These are phyloP conservation scores for Lyophyllum shimeji DNA, from an alignment of 768 basidiomycete species.

Conservation along the genomic window DNA sequence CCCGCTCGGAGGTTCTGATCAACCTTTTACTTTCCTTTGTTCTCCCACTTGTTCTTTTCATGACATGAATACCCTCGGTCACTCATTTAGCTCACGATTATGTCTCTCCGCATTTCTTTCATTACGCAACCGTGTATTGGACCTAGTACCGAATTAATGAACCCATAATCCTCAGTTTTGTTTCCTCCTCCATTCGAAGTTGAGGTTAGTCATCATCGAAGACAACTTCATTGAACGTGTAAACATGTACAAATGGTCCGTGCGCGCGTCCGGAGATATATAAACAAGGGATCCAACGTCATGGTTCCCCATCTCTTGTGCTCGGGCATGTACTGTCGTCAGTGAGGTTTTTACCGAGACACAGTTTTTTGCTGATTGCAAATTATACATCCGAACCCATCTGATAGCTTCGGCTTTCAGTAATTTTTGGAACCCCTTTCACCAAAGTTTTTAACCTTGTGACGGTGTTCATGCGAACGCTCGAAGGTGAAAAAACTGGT, in stretches of 20 bases:
- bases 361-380: slow-evolving; percentile 96
- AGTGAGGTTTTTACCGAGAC: slow-evolving; percentile 96
- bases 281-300: slow-evolving; percentile 21
- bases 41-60: background rate
- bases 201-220: no score
- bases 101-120: slow-evolving; percentile 4
- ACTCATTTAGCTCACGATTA: slow-evolving; percentile 14
- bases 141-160: slow-evolving; percentile 10
- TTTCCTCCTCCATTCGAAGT: no score
- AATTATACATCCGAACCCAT: slow-evolving; percentile 97
- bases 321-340: slow-evolving; percentile 94
- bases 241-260: slow-evolving; percentile 16
- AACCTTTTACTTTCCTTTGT: slow-evolving; percentile 3
- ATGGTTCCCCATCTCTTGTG: slow-evolving; percentile 73
- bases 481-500: background rate
- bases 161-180: background rate
- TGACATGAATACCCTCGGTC: slow-evolving; percentile 16
- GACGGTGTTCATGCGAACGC: background rate
- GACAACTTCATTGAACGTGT: no score
- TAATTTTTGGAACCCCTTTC: slow-evolving; percentile 76
- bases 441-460: background rate
- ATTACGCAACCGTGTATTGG: slow-evolving; percentile 16
- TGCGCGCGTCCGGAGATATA: slow-evolving; percentile 44
- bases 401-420: slow-evolving; percentile 84
- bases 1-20: slow-evolving; percentile 48